Evolutionary conservation across 441 rosid genomes (phyloP).

Genomic region (Theobroma grandiflorum): DNA sequence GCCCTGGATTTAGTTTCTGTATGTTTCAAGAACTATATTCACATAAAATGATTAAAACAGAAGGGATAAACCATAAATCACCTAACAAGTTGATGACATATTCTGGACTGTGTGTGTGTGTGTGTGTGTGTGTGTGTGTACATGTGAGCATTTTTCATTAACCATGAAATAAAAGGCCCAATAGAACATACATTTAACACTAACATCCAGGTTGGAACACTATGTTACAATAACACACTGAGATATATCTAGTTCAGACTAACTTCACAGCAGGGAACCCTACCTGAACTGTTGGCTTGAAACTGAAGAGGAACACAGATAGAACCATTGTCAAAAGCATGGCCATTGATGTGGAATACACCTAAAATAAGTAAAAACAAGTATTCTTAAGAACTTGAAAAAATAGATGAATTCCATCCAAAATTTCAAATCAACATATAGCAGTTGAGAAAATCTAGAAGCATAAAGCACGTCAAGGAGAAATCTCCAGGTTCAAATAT

Average conservation of each 20-base stretch:
- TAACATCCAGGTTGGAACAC: conserved; percentile 76
- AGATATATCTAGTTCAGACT: conserved; percentile 5
- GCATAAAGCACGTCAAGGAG: conserved; percentile 1
- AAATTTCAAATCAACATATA: not conserved
- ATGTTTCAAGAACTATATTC: conserved; percentile 8
- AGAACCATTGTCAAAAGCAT: conserved; percentile 29
- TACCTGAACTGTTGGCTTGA: conserved; percentile 35
- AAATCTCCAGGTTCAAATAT: conserved; percentile 16
- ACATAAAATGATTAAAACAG: conserved; percentile 4
- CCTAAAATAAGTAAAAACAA: conserved; percentile 20
- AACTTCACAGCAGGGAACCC: conserved; percentile 15
- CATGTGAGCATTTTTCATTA: conserved; percentile 21
- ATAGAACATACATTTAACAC: conserved; percentile 60
- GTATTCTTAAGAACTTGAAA: not conserved
- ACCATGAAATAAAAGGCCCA: conserved; percentile 18
- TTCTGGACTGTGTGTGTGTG: not conserved
- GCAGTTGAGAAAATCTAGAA: not conserved
- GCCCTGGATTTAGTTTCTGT: not conserved
- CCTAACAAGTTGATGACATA: conserved; percentile 1
- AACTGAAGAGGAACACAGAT: conserved; percentile 30
- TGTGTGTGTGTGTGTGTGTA: not conserved
- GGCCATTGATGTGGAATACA: conserved; percentile 34
- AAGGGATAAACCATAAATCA: conserved; percentile 7
- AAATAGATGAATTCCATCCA: not conserved
- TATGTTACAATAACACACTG: conserved; percentile 38